phyloP scores from a whole-genome alignment of 495 filamentous ascomycete genomes.

The Ramalina intermedia region DNA sequence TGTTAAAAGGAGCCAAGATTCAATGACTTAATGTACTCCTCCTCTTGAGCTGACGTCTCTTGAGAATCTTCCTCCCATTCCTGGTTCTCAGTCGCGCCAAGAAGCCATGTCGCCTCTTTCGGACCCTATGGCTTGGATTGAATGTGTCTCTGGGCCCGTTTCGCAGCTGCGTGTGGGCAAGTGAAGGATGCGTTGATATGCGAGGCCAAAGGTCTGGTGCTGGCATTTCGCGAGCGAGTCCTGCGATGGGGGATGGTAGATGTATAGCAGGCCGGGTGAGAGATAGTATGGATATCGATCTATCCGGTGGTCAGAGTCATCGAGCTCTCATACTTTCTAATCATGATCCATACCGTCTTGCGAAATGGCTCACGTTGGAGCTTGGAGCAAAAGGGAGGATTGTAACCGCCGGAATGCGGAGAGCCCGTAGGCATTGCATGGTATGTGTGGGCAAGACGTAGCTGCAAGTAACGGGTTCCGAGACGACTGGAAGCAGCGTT shows the following conservation, averaged over 20 bases:
- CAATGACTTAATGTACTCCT: slow-evolving; percentile 35
- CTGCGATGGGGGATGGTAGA: background rate
- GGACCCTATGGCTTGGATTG: slow-evolving; percentile 41
- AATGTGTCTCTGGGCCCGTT: slow-evolving; percentile 42
- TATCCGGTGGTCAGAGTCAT: background rate
- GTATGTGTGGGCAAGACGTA: too few relatives aligned
- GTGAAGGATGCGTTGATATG: slow-evolving; percentile 33
- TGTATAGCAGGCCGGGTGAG: background rate
- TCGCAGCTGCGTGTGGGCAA: slow-evolving; percentile 32
- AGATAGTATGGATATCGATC: slow-evolving; percentile 5
- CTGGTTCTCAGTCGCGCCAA: slow-evolving; percentile 33
- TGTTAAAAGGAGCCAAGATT: background rate
- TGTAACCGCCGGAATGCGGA: background rate
- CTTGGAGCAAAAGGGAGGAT: background rate
- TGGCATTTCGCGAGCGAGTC: background rate
- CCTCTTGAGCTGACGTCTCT: slow-evolving; percentile 37
- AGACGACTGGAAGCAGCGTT: too few relatives aligned
- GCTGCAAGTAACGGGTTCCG: too few relatives aligned
- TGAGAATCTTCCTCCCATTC: slow-evolving; percentile 35
- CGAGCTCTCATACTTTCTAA: background rate
- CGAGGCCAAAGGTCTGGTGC: slow-evolving; percentile 10
- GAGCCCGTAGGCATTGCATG: slow-evolving; percentile 3
- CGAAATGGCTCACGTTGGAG: background rate
- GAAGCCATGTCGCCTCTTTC: slow-evolving; percentile 47
- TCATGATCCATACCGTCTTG: background rate